phyloP scores from a whole-genome alignment of 441 rosid species.

The Raphanus hybrid region DNA sequence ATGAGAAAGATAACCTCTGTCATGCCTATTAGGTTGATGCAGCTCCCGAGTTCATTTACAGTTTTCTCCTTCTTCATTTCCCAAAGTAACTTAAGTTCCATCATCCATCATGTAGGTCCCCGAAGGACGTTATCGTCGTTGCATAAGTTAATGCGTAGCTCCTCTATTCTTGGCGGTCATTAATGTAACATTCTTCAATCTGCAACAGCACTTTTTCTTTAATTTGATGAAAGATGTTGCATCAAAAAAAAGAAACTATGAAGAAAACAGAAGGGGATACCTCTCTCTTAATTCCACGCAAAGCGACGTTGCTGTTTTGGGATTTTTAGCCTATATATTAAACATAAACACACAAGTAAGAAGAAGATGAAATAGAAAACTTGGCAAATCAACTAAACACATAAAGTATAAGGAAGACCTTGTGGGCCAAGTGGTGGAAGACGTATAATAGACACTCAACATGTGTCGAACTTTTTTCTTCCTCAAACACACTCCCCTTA shows the following conservation, averaged over 20 bases:
- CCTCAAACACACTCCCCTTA: neutral
- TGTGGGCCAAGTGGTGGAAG: neutral
- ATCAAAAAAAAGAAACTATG: neutral
- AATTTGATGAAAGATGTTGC: neutral
- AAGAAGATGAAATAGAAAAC: neutral
- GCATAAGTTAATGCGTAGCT: neutral
- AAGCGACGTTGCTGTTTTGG: neutral
- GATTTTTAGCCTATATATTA: neutral
- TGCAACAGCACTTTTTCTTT: neutral
- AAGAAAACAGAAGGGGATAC: neutral
- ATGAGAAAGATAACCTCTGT: too few relatives aligned
- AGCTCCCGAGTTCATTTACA: too few relatives aligned
- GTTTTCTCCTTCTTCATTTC: neutral
- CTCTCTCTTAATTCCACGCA: neutral
- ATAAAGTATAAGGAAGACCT: neutral
- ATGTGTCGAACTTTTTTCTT: neutral
- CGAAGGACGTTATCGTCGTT: neutral
- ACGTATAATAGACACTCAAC: neutral
- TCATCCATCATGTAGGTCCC: neutral
- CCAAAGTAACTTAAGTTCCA: neutral
- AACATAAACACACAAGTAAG: neutral
- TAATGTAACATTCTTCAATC: neutral
- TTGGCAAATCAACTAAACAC: neutral
- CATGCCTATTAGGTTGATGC: too few relatives aligned
- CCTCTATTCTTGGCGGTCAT: neutral